Percentiles rank a stretch among this genome's conserved stretches.
These are phyloP conservation scores for Boletus sp. DNA, from an alignment of 768 basidiomycete species.

Conservation along the genomic window DNA sequence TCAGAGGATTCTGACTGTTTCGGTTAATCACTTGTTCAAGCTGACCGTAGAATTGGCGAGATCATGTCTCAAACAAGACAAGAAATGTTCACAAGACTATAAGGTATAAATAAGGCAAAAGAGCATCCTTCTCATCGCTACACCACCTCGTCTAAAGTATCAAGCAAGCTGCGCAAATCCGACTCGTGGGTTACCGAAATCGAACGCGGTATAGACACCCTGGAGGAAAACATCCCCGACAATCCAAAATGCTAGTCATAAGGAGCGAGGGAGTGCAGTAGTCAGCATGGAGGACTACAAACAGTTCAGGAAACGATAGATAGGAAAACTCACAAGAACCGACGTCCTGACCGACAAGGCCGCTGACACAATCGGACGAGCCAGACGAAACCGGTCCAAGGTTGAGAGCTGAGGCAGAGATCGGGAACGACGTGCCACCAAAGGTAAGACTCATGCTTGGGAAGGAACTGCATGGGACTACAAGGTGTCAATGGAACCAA, in stretches of 20 bases:
- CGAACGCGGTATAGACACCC: slow-evolving; percentile 43
- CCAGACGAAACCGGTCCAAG: slow-evolving; percentile 31
- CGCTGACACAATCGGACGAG: slow-evolving; percentile 31
- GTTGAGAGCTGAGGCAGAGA: slow-evolving; percentile 36
- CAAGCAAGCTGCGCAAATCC: slow-evolving; percentile 34
- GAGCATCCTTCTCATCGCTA: not conserved
- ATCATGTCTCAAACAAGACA: not conserved
- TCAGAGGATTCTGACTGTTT: too few relatives aligned
- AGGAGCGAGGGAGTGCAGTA: not conserved
- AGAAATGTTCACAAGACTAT: too few relatives aligned
- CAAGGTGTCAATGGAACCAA: not conserved
- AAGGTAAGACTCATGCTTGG: slow-evolving; percentile 36
- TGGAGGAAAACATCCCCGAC: slow-evolving; percentile 40
- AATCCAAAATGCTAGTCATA: slow-evolving; percentile 27
- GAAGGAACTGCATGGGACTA: slow-evolving; percentile 30
- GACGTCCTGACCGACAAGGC: slow-evolving; percentile 18
- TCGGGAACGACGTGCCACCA: slow-evolving; percentile 34
- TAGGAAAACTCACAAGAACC: slow-evolving; percentile 4
- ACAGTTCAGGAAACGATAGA: not conserved
- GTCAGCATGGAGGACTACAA: not conserved
- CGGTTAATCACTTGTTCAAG: too few relatives aligned
- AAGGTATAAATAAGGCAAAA: not conserved
- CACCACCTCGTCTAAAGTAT: not conserved
- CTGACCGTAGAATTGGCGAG: not conserved
- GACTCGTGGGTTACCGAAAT: slow-evolving; percentile 34